Percentiles rank a stretch among this genome's conserved stretches.
Evolutionary conservation across 352 stramenopile genomes (phyloP).

Genomic region (Phytopythium litorale): DNA sequence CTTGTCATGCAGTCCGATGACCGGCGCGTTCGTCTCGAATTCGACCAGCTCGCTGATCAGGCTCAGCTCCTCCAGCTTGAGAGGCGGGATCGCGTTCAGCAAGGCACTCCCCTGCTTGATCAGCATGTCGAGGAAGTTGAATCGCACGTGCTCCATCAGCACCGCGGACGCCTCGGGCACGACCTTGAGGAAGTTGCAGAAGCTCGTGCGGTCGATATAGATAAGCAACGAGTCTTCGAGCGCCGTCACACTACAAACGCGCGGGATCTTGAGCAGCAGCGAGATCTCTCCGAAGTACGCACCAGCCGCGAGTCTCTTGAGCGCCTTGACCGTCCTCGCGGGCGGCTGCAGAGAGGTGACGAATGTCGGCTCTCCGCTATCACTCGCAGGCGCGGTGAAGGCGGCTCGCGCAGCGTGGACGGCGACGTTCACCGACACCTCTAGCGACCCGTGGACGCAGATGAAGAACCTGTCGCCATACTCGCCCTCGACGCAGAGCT

Average conservation of each 20-base stretch:
- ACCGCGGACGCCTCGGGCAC: constrained; percentile 44
- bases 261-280: constrained; percentile 64
- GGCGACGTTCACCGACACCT: constrained; percentile 38
- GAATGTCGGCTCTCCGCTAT: constrained; percentile 1
- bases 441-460: constrained; percentile 51
- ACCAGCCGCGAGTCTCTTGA: constrained; percentile 47
- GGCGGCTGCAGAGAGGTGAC: constrained; percentile 11
- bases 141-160: constrained; percentile 55
- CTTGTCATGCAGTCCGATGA: constrained; percentile 28
- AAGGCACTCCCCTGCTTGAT: constrained; percentile 57
- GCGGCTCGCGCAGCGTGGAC: constrained; percentile 22
- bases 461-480: constrained; percentile 68
- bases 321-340: constrained; percentile 37
- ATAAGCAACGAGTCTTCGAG: constrained; percentile 58
- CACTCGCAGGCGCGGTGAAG: constrained; percentile 10
- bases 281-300: constrained; percentile 78
- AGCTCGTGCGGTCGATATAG: constrained; percentile 60
- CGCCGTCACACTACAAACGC: constrained; percentile 60
- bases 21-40: constrained; percentile 16
- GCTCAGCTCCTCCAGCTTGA: constrained; percentile 58
- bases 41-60: constrained; percentile 50
- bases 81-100: constrained; percentile 43
- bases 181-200: constrained; percentile 74
- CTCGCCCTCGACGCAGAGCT: constrained; percentile 54
- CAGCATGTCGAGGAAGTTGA: constrained; percentile 57